Percentiles rank a stretch among this genome's conserved stretches.
Evolutionary conservation across 2,329 filamentous ascomycete species (phyloP).

Genomic region (Aspergillus sergii): DNA sequence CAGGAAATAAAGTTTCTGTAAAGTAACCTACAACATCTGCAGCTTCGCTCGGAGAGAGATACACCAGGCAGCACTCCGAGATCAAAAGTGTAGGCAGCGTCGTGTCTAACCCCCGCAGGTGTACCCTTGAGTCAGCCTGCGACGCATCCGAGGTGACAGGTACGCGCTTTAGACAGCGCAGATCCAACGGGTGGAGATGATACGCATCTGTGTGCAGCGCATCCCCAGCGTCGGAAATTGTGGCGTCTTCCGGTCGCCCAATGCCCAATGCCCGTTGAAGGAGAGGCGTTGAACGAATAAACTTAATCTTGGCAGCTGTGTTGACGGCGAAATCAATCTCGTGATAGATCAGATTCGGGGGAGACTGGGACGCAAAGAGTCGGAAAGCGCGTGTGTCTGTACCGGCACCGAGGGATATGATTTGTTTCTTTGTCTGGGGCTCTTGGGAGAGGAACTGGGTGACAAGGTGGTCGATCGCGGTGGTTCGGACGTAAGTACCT

Average conservation of each 20-base stretch:
- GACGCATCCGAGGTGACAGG: background rate
- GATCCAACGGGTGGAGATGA: conserved; percentile 67
- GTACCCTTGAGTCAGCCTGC: conserved; percentile 7
- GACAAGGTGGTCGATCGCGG: conserved; percentile 78
- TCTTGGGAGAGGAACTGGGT: conserved; percentile 64
- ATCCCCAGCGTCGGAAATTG: conserved; percentile 42
- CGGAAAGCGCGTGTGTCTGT: conserved; percentile 90
- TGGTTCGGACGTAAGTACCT: conserved; percentile 93
- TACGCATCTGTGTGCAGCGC: conserved; percentile 51
- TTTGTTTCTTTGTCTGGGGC: conserved; percentile 58
- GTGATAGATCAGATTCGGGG: conserved; percentile 70
- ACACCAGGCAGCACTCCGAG: conserved; percentile 95
- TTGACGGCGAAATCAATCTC: conserved; percentile 87
- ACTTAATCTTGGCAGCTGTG: conserved; percentile 64
- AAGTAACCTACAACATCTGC: conserved; percentile 68
- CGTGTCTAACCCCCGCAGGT: conserved; percentile 53
- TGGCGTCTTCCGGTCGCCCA: conserved; percentile 31
- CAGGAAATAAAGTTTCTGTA: conserved; percentile 50
- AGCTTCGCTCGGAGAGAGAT: conserved; percentile 70
- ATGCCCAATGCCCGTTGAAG: conserved; percentile 36
- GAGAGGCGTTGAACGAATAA: conserved; percentile 37
- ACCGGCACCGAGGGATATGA: conserved; percentile 89
- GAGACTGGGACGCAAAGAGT: conserved; percentile 57
- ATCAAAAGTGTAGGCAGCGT: conserved; percentile 78
- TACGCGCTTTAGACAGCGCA: conserved; percentile 58